Evolutionary conservation across 495 filamentous ascomycete species (phyloP), one percentile per base, ranked within the genome.

Genomic region (Physcia stellaris): DNA sequence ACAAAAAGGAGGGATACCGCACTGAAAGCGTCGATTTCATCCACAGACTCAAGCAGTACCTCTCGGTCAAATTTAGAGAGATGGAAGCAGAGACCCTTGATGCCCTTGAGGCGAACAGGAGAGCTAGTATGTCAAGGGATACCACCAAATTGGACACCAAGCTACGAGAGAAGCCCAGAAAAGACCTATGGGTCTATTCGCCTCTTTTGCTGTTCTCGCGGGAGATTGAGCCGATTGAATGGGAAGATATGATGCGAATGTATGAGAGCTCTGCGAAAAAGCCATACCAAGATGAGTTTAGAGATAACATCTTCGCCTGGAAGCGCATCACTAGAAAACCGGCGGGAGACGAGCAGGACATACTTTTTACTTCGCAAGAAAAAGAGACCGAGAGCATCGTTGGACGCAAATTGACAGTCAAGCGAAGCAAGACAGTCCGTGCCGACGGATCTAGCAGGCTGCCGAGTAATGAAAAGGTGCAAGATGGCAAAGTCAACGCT

Each of bases 401-500:
- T 4, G 87, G 86, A 7, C 71, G 86, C 29, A 94, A 94, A 53
- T 59, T 94, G 19, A 95, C 88, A 0, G 88, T 96, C 29, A 93
- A 92, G 63, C 70, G 90, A 51, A 83, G 86, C 24, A 86, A 86
- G 52, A 85, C 72, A 33, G 71, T 94, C 3, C 76, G 84, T 15
- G 74, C 77, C 13, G 82, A 86, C 29, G 70, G 71, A 60, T 70
- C 56, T 60, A 67, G 59, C 43, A 67, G 44, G 56, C 57, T 55
- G 38, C 68, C 47, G 11, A 59, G 56, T 33, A 53, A 54, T 17
- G 81, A 86, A 24, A 85, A 79, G 58, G 49, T 62, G 2, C 67
- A 77, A 37, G 70, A 74, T 43, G 77, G 80, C 27, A 73, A 73
- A 43, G 64, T 83, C 17, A 68, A 82, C 27, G 71, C 83, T 1